Conservation (phyloP, 1,139 yeast species). For the Hyphopichia pseudoburtonii region DNA sequence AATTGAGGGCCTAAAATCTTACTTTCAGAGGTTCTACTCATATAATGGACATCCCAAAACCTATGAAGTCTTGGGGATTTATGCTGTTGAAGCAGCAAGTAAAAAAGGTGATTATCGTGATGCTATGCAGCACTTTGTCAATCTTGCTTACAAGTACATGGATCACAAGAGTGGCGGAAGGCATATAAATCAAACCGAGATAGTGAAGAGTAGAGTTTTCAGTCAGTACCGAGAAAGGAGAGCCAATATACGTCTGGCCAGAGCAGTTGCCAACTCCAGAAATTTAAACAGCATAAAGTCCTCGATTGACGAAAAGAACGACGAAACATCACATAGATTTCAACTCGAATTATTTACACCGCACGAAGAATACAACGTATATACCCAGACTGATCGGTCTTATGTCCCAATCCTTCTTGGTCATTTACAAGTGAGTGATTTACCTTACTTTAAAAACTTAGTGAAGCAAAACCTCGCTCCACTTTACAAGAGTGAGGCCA, state of each 20-base stretch:
- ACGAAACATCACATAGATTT: constrained; percentile 11
- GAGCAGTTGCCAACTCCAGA: constrained; percentile 10
- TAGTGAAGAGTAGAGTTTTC: constrained; percentile 7
- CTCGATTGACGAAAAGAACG: constrained; percentile 20
- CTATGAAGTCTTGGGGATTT: constrained; percentile 26
- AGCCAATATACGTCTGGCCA: constrained; percentile 17
- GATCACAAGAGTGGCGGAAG: neutral
- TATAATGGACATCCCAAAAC: constrained; percentile 27
- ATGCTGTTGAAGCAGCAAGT: constrained; percentile 35
- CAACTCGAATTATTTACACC: constrained; percentile 25
- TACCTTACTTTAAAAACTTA: constrained; percentile 26
- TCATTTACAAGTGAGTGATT: constrained; percentile 23
- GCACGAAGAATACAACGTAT: constrained; percentile 26
- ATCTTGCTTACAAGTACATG: constrained; percentile 15
- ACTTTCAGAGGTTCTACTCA: constrained; percentile 42
- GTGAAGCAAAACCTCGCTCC: neutral
- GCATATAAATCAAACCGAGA: no score
- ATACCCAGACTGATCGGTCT: constrained; percentile 18
- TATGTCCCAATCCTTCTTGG: constrained; percentile 30
- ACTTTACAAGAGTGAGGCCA: constrained; percentile 19
- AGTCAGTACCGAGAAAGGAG: constrained; percentile 26
- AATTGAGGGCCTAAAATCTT: constrained; percentile 30
- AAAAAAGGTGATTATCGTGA: constrained; percentile 18
- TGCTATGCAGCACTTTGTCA: constrained; percentile 27
- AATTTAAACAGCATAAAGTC: constrained; percentile 13